Evolutionary conservation across 805 yeast species (phyloP).

Genomic region (Kuraishia ogatae): DNA sequence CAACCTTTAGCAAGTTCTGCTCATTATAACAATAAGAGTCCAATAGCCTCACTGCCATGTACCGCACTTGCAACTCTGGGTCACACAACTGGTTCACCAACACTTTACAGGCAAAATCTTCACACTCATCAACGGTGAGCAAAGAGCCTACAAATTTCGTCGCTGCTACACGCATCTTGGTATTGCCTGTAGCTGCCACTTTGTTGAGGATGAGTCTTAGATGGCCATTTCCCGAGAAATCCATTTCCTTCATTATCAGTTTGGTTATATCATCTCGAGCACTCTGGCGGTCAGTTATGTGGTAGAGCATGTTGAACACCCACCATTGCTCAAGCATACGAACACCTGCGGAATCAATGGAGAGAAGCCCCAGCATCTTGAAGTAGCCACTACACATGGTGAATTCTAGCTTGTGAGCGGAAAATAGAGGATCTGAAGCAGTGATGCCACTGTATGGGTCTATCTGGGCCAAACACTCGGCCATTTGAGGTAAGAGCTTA

Average conservation of each 20-base stretch:
- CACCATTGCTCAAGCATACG: slow-evolving; percentile 74
- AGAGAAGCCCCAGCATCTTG: slow-evolving; percentile 65
- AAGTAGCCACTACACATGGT: slow-evolving; percentile 75
- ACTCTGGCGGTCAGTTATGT: slow-evolving; percentile 48
- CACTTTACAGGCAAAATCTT: slow-evolving; percentile 40
- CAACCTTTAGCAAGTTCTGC: slow-evolving; percentile 39
- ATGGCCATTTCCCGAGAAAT: slow-evolving; percentile 53
- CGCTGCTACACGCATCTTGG: slow-evolving; percentile 44
- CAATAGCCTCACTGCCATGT: slow-evolving; percentile 45
- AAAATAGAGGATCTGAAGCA: slow-evolving; percentile 68
- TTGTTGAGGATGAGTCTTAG: slow-evolving; percentile 59
- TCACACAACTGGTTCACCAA: slow-evolving; percentile 69
- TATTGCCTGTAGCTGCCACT: slow-evolving; percentile 48
- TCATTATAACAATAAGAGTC: slow-evolving; percentile 41
- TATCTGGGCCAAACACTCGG: slow-evolving; percentile 80
- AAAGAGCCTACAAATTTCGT: slow-evolving; percentile 42
- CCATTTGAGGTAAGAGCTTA: slow-evolving; percentile 79
- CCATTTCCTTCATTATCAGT: slow-evolving; percentile 52
- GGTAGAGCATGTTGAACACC: slow-evolving; percentile 71
- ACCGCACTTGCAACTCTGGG: slow-evolving; percentile 43
- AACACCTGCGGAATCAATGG: slow-evolving; percentile 53
- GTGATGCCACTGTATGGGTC: slow-evolving; percentile 72
- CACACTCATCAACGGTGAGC: slow-evolving; percentile 21
- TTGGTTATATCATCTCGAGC: slow-evolving; percentile 49
- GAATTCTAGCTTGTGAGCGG: slow-evolving; percentile 44